Evolutionary conservation across 1,284 basidiomycete species (phyloP).

Genomic region (Papiliotrema laurentii): DNA sequence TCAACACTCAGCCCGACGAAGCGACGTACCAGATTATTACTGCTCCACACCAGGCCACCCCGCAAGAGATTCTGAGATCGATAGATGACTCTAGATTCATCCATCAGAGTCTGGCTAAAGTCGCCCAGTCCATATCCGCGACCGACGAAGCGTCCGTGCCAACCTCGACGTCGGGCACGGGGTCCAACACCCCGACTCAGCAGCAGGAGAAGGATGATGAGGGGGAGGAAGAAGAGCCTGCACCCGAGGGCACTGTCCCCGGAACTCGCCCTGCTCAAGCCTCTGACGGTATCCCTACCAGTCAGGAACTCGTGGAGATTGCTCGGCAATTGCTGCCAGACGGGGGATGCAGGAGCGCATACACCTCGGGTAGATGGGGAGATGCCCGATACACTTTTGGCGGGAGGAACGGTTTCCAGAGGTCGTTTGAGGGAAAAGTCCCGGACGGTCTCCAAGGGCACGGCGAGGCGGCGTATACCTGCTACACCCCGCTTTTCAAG

Average conservation of each 20-base stretch:
- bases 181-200: constrained; percentile 53
- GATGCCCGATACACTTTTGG: constrained; percentile 50
- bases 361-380: constrained; percentile 60
- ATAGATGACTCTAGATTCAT: constrained; percentile 70
- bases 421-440: constrained; percentile 51
- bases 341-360: constrained; percentile 40
- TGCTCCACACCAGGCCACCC: constrained; percentile 56
- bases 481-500: constrained; percentile 59
- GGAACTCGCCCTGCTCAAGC: constrained; percentile 63
- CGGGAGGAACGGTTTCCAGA: constrained; percentile 49
- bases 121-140: constrained; percentile 70
- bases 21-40: constrained; percentile 74
- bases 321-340: constrained; percentile 46
- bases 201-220: constrained; percentile 33
- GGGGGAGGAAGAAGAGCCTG: constrained; percentile 54
- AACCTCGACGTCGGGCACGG: constrained; percentile 61
- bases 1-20: constrained; percentile 86
- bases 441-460: constrained; percentile 18
- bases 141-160: constrained; percentile 31
- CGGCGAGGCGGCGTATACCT: constrained; percentile 59
- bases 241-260: constrained; percentile 59
- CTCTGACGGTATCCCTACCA: constrained; percentile 67
- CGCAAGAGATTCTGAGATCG: constrained; percentile 54
- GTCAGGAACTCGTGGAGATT: constrained; percentile 59
- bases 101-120: too few relatives aligned